Evolutionary conservation across 148 eudicot genomes (phyloP).

Genomic region (Talinum fruticosum): DNA sequence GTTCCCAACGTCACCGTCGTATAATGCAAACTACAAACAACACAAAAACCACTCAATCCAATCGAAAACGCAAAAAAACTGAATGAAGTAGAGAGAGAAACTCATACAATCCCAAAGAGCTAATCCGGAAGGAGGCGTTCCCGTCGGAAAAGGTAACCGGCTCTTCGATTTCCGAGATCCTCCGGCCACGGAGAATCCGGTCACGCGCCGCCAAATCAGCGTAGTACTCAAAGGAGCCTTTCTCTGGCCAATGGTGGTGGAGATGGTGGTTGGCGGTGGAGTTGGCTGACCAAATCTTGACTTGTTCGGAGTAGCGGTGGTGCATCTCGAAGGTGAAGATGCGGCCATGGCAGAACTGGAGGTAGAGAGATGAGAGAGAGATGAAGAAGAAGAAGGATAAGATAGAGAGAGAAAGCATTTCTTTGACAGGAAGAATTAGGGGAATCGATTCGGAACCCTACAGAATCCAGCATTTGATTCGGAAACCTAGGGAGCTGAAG

Average conservation of each 20-base stretch:
- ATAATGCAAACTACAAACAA: slow-evolving; percentile 69
- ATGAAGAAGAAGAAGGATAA: slow-evolving; percentile 19
- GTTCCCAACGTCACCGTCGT: slow-evolving; percentile 86
- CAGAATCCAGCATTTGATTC: not conserved
- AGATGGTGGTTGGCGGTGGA: not conserved
- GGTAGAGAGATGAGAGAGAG: slow-evolving; percentile 9
- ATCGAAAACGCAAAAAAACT: not conserved
- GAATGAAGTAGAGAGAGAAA: not conserved
- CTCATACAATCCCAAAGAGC: slow-evolving; percentile 78
- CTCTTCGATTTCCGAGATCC: slow-evolving; percentile 43
- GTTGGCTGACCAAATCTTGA: slow-evolving; percentile 31
- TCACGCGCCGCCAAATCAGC: slow-evolving; percentile 44
- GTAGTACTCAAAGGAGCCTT: slow-evolving; percentile 39
- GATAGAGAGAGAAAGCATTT: slow-evolving; percentile 8
- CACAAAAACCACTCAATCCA: not conserved
- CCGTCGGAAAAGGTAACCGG: slow-evolving; percentile 73
- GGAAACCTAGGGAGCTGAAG: not conserved
- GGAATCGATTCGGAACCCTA: not conserved
- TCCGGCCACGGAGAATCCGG: slow-evolving; percentile 47
- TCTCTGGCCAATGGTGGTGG: slow-evolving; percentile 28
- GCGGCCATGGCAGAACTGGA: slow-evolving; percentile 23
- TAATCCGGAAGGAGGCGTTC: slow-evolving; percentile 67
- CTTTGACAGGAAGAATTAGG: not conserved
- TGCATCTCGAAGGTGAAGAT: slow-evolving; percentile 49
- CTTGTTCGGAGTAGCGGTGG: slow-evolving; percentile 40